Evolutionary conservation across 2,329 filamentous ascomycete genomes (phyloP).

Genomic region (Emydomyces testavorans): DNA sequence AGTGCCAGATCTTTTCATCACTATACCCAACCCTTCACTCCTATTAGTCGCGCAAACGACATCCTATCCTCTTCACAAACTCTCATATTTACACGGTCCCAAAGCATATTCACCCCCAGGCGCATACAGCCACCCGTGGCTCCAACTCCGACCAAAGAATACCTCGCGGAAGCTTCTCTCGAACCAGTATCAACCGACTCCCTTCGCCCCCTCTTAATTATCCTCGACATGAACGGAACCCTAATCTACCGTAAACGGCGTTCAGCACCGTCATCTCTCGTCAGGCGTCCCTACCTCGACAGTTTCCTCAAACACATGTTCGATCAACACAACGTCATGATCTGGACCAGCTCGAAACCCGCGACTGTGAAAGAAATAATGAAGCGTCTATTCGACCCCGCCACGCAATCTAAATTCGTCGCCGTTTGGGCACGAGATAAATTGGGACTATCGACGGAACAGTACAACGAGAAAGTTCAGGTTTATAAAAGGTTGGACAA

Average conservation of each 20-base stretch:
- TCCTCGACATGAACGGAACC: conserved; percentile 90
- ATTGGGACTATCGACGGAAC: conserved; percentile 51
- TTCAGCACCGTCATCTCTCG: conserved; percentile 43
- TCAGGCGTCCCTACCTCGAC: conserved; percentile 55
- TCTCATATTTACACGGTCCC: neutral
- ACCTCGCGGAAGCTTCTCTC: conserved; percentile 46
- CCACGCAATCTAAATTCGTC: conserved; percentile 46
- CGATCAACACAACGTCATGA: conserved; percentile 62
- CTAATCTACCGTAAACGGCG: conserved; percentile 59
- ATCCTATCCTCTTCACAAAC: neutral
- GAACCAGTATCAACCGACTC: conserved; percentile 33
- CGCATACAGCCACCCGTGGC: conserved; percentile 29
- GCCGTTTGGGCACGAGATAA: conserved; percentile 68
- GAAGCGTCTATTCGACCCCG: conserved; percentile 46
- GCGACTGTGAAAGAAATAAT: conserved; percentile 55
- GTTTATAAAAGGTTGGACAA: conserved; percentile 75
- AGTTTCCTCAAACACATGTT: conserved; percentile 65
- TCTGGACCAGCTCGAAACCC: conserved; percentile 80
- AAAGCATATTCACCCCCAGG: neutral
- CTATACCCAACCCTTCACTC: conserved; percentile 2
- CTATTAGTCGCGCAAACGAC: neutral
- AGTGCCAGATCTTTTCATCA: neutral
- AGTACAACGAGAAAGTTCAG: conserved; percentile 63
- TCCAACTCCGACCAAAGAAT: conserved; percentile 49
- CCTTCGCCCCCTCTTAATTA: conserved; percentile 59